phyloP scores from a whole-genome alignment of 2,329 filamentous ascomycete species.

The Penicillium paneum region DNA sequence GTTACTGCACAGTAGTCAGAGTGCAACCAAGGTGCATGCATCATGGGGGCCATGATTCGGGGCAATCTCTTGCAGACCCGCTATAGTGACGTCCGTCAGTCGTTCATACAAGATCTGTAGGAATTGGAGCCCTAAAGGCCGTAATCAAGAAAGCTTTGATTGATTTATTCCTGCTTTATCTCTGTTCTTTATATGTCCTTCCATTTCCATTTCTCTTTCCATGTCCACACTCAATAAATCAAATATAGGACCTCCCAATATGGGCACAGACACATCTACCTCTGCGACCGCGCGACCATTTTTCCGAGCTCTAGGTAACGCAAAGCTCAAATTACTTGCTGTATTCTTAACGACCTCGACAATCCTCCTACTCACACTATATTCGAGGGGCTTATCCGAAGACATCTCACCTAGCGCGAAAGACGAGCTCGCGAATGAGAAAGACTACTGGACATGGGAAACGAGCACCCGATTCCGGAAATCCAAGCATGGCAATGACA shows the following conservation, averaged over 20 bases:
- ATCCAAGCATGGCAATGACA: background rate
- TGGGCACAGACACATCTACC: background rate
- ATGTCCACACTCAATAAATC: background rate
- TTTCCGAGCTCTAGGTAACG: background rate
- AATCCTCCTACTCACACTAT: constrained; percentile 4
- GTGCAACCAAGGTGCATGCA: background rate
- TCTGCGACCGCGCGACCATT: background rate
- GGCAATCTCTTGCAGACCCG: background rate
- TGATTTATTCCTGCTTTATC: background rate
- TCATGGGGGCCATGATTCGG: background rate
- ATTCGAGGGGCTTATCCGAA: background rate
- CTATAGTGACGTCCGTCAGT: constrained; percentile 6
- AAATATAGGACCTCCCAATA: background rate
- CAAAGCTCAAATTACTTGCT: constrained; percentile 6
- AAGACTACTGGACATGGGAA: constrained; percentile 25
- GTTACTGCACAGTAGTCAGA: background rate
- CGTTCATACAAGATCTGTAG: background rate
- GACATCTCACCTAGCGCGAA: background rate
- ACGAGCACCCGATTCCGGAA: constrained; percentile 18
- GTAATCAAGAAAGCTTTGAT: background rate
- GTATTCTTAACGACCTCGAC: background rate
- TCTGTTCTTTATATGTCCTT: background rate
- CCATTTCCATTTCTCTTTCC: background rate
- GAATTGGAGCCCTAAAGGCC: background rate
- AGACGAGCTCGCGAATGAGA: background rate